These are phyloP conservation scores for Dimargaris xerosporica DNA, from an alignment of 192 early-diverging fungal genomes.

Conservation along the genomic window DNA sequence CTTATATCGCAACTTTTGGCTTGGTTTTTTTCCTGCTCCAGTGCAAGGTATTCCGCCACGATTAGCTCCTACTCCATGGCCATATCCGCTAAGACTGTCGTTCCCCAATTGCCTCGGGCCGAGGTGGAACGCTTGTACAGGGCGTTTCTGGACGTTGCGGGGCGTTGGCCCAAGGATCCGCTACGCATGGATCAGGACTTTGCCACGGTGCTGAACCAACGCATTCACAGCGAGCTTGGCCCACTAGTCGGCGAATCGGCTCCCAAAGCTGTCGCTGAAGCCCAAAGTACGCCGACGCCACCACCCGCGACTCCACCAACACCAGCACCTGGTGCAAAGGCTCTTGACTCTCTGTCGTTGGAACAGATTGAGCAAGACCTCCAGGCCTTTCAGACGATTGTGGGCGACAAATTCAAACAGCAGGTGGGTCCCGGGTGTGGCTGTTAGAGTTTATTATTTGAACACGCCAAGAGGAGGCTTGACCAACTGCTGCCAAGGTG, in stretches of 20 bases:
- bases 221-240: neutral
- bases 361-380: constrained; percentile 1
- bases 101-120: neutral
- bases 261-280: neutral
- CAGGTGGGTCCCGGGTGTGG: neutral
- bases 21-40: neutral
- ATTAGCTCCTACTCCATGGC: no score
- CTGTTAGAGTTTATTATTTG: no score
- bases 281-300: neutral
- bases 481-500: no score
- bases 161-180: constrained; percentile 7
- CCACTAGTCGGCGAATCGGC: neutral
- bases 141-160: neutral
- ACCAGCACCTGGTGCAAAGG: neutral
- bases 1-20: neutral
- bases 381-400: neutral
- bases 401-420: neutral
- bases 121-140: neutral
- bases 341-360: neutral
- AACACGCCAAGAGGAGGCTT: no score
- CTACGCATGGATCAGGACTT: constrained; percentile 6
- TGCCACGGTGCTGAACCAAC: neutral
- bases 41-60: no score
- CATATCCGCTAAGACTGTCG: neutral
- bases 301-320: neutral